These are phyloP conservation scores for Haplosporangium sp. DNA, from an alignment of 371 early-diverging fungal species.

Conservation along the genomic window DNA sequence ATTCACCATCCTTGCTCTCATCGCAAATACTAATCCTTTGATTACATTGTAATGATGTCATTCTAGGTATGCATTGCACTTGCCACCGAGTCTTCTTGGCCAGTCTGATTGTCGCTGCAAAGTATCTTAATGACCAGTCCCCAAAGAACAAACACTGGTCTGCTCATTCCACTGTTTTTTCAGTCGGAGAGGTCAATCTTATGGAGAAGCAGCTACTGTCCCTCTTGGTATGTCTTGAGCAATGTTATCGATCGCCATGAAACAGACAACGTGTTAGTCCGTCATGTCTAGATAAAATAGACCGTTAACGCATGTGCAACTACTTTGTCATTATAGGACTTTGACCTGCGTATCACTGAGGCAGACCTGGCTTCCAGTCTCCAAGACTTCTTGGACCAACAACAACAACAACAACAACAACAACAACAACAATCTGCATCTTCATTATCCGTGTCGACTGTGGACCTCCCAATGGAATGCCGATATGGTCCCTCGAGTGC, in stretches of 20 bases:
- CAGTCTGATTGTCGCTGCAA: slow-evolving; percentile 75
- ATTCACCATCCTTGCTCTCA: background rate
- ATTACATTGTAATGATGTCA: background rate
- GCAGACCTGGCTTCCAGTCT: slow-evolving; percentile 50
- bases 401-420: slow-evolving; percentile 10
- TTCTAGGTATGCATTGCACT: slow-evolving; percentile 77
- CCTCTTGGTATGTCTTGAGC: slow-evolving; percentile 61
- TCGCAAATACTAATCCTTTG: background rate
- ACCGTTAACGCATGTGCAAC: background rate
- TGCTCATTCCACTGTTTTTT: slow-evolving; percentile 73
- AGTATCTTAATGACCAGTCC: slow-evolving; percentile 79
- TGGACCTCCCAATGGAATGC: too few relatives aligned
- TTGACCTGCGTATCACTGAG: slow-evolving; percentile 57
- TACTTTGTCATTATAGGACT: slow-evolving; percentile 28
- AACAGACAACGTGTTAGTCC: too few relatives aligned
- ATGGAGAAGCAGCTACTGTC: slow-evolving; percentile 85
- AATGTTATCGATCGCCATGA: too few relatives aligned
- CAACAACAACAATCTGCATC: too few relatives aligned
- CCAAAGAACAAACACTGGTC: slow-evolving; percentile 86
- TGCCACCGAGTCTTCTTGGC: slow-evolving; percentile 83
- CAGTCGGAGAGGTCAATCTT: slow-evolving; percentile 79
- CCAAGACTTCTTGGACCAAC: slow-evolving; percentile 33
- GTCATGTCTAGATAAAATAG: too few relatives aligned
- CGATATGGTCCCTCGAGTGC: background rate
- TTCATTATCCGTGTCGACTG: too few relatives aligned